Evolutionary conservation across 345 rosid species (phyloP), one percentile per base, ranked within the genome.

Genomic region (Abelmoschus esculentus): DNA sequence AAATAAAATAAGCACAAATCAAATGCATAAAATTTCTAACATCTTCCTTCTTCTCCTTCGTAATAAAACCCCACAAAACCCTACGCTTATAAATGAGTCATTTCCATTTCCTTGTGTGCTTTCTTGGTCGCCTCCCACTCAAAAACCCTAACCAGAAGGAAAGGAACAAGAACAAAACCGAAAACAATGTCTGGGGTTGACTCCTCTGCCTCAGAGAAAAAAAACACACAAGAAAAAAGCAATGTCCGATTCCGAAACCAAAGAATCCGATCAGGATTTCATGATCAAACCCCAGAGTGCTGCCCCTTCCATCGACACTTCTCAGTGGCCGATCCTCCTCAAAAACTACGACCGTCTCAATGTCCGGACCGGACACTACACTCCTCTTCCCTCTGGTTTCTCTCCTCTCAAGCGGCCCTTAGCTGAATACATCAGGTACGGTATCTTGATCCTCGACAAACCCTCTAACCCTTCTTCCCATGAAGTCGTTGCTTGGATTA

Each of bases 401-500:
- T 90, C 98, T 19, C 98, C 98, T 93, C 63, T 28, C 2, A 93
- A 90, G 69, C 96, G 98, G 0, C 98, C 98, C 83, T 90, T 2
- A 28, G 80, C 74, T 22, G 96, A 89, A 7, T 93, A 93, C 77
- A 81, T 90, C 80, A 81, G 87, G 78, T 93, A 93, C 74, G 97
- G 98, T 10, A 56, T 93, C 38, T 62, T 93, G 65, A 93, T 90
- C 66, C 96, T 93, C 12, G 98, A 93, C 44, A 93, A 93, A 60
- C 98, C 98, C 0, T 88, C 98, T 14, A 93, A 93, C 71, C 98
- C 98, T 0, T 93, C 97, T 15, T 93, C 98, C 0, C 98, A 93
- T 50, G 98, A 93, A 83, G 98, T 93, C 19, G 98, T 93, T 10
- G 98, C 98, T 5, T 93, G 97, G 98, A 91, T 93, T 49, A 93